Evolutionary conservation across 2,329 filamentous ascomycete genomes (phyloP), one percentile per base, ranked within the genome.

Genomic region (Chaetomium strumarium): DNA sequence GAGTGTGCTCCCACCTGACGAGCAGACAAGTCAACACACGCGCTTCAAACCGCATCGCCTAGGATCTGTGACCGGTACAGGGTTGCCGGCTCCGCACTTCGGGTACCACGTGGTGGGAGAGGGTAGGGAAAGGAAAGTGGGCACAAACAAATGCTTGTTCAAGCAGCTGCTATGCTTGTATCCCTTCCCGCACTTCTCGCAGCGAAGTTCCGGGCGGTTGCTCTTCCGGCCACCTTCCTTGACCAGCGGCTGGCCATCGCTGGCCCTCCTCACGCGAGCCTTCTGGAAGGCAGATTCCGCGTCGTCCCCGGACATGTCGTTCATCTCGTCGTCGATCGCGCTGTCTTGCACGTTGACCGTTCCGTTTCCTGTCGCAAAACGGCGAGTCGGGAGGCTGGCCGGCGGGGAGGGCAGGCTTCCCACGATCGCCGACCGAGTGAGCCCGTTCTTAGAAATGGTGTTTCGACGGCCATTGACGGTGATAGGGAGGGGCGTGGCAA

Each of bases 81-180:
- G 51, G 39, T 45, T 50, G 52, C 52, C 52, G 42, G 44, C 38
- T 58, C 58, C 56, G 50, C 52, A 55, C 51, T 55, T 55, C 60
- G 57, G 65, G 68, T 63, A 67, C 63, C 64, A 61, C 64, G 66
- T 68, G 69, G 68, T 72, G 74, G 73, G 74, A 73, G 74, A 76
- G 79, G 62, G 50, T 57, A 59, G 59, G 57, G 57, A 63, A 61
- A 62, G 60, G 62, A 61, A 59, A 63, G 52, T 60, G 83, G 79
- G 76, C 79, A 96, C 93, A 83, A 85, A 97, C 93, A 96, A 86
- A 85, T 99, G 93, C 83, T 97, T 99, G 71, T 89, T 95, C 79
- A 99, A 84, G 84, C 93, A 99, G 78, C 93, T 97, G 84, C 91
- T 95, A 81, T 99, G 93, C 84, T 99, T 99, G 83, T 99, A 99